These are phyloP conservation scores for Fraxinus anomala DNA, from an alignment of 257 asterid genomes.

Conservation along the genomic window DNA sequence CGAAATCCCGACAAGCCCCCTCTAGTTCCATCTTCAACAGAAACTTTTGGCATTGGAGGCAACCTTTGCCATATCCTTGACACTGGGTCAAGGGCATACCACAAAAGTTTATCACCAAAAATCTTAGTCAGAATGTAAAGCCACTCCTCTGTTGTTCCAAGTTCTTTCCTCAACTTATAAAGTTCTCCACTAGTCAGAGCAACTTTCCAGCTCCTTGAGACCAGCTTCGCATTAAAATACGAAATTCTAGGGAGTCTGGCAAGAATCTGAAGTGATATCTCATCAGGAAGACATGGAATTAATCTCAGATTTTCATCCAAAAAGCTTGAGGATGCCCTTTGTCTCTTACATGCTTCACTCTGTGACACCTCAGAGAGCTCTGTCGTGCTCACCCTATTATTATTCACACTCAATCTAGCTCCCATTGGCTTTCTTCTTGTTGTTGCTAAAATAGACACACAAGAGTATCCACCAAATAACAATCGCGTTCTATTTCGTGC, in stretches of 20 bases:
- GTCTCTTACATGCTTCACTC: constrained; percentile 72
- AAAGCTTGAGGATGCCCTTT: constrained; percentile 50
- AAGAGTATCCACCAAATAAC: constrained; percentile 26
- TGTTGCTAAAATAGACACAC: constrained; percentile 17
- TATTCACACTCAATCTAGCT: constrained; percentile 58
- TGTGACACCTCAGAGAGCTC: constrained; percentile 44
- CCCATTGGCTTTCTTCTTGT: constrained; percentile 52
- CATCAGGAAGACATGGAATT: constrained; percentile 83
- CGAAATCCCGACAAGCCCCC: constrained; percentile 52
- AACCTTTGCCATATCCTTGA: constrained; percentile 68
- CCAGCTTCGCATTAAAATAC: constrained; percentile 58
- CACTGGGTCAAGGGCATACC: constrained; percentile 85
- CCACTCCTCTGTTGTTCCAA: constrained; percentile 77
- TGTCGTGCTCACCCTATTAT: constrained; percentile 39
- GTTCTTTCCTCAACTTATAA: constrained; percentile 63
- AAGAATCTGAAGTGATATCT: constrained; percentile 76
- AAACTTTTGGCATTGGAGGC: constrained; percentile 68
- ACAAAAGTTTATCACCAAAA: constrained; percentile 57
- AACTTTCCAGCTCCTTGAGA: constrained; percentile 74
- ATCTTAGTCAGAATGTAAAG: constrained; percentile 71
- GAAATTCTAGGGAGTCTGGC: constrained; percentile 69
- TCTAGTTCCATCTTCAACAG: constrained; percentile 41
- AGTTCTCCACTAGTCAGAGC: constrained; percentile 65
- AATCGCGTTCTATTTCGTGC: constrained; percentile 16
- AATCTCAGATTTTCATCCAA: constrained; percentile 70